phyloP scores from a whole-genome alignment of 768 basidiomycete genomes.

The Strobilomyces echinocephalus region DNA sequence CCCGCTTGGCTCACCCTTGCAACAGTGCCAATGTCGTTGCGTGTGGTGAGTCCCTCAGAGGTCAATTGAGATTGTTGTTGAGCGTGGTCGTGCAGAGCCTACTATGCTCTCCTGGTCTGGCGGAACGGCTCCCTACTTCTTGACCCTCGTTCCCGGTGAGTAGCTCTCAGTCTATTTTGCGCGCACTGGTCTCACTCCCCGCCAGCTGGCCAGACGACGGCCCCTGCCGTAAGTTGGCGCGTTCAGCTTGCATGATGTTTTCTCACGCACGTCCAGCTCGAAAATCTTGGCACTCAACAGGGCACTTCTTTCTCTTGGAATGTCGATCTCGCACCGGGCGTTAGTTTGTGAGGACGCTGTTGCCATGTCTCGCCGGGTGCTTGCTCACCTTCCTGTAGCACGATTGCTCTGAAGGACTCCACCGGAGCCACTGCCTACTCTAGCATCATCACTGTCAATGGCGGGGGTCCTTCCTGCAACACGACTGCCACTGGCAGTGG shows the following conservation, averaged over 20 bases:
- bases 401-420: conserved; percentile 52
- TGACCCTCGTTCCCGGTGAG: conserved; percentile 60
- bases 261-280: conserved; percentile 38
- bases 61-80: background rate
- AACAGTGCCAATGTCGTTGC: conserved; percentile 37
- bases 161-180: background rate
- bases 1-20: background rate
- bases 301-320: conserved; percentile 49
- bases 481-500: conserved; percentile 7
- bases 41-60: conserved; percentile 43
- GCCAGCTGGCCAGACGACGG: conserved; percentile 50
- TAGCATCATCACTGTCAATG: conserved; percentile 42
- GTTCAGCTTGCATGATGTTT: background rate
- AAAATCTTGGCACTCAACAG: conserved; percentile 44
- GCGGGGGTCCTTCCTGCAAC: conserved; percentile 30
- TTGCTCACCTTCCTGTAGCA: conserved; percentile 34
- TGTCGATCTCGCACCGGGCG: conserved; percentile 43
- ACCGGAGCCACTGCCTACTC: conserved; percentile 52
- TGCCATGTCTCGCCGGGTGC: accelerated
- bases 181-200: background rate
- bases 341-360: conserved; percentile 38
- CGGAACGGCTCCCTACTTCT: conserved; percentile 52
- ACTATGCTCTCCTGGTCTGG: conserved; percentile 48
- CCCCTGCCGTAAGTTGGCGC: conserved; percentile 42
- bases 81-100: conserved; percentile 44